Conservation (phyloP, 2,329 filamentous ascomycete species). For the Mycosphaerella arachidis region DNA sequence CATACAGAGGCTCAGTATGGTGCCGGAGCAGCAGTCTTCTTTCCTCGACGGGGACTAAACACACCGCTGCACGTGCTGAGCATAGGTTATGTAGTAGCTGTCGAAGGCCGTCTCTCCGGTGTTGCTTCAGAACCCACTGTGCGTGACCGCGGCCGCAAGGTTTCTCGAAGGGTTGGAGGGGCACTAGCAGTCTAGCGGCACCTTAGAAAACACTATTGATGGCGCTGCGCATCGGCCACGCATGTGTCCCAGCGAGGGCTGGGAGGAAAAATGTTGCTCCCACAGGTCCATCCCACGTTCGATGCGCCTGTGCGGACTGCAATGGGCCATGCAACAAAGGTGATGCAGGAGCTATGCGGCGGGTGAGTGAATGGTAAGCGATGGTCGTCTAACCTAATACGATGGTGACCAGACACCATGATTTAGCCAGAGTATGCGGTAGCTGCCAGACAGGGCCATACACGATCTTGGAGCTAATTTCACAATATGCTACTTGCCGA, state of each 20-base stretch:
- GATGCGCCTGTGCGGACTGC: background rate
- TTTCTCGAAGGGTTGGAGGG: background rate
- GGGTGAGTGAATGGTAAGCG: background rate
- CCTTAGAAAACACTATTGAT: conserved; percentile 2
- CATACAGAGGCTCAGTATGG: conserved; percentile 13
- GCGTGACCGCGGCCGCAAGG: conserved; percentile 1
- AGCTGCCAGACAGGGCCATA: too few relatives aligned
- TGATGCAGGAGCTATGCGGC: background rate
- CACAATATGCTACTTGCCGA: too few relatives aligned
- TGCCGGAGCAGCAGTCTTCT: background rate
- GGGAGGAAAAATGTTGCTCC: background rate
- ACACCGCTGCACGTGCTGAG: conserved; percentile 11
- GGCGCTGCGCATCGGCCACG: background rate
- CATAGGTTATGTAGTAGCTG: background rate
- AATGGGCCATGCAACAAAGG: background rate
- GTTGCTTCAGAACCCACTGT: background rate
- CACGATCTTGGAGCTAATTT: too few relatives aligned
- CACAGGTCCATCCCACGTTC: background rate
- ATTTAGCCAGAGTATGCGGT: too few relatives aligned
- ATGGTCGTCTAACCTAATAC: background rate
- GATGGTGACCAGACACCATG: too few relatives aligned
- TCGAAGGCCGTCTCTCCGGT: background rate
- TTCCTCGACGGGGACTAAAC: background rate
- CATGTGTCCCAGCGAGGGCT: background rate
- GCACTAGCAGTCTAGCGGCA: background rate